Evolutionary conservation across 345 rosid genomes (phyloP).

Genomic region (Salix viminalis): DNA sequence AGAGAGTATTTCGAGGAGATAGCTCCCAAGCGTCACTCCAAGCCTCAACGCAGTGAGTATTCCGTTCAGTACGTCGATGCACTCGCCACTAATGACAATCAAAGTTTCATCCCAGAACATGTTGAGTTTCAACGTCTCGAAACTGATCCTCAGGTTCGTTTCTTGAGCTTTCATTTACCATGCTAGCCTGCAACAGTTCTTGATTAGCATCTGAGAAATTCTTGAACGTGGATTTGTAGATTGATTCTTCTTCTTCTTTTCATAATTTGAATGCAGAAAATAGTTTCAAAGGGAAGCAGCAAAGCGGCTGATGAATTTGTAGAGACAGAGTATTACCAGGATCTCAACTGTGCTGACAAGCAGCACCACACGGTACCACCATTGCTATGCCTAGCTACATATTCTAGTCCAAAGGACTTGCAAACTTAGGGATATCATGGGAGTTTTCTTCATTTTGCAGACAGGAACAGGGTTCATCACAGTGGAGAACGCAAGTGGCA

Average conservation of each 20-base stretch:
- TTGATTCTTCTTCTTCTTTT: background rate
- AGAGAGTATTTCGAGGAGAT: conserved; percentile 42
- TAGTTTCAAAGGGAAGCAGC: conserved; percentile 25
- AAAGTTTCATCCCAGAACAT: conserved; percentile 33
- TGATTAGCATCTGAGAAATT: too few relatives aligned
- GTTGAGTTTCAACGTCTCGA: conserved; percentile 44
- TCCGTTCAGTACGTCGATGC: conserved; percentile 43
- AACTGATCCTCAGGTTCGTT: conserved; percentile 34
- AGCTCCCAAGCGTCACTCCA: conserved; percentile 54
- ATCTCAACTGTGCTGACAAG: conserved; percentile 54
- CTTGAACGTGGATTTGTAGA: background rate
- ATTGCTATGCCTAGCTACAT: too few relatives aligned
- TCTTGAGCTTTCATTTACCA: too few relatives aligned
- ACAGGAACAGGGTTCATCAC: conserved; percentile 72
- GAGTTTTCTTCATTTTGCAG: conserved; percentile 25
- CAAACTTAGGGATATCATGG: background rate
- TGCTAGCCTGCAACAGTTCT: too few relatives aligned
- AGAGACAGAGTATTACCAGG: conserved; percentile 62
- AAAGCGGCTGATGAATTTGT: conserved; percentile 46
- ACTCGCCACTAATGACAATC: background rate
- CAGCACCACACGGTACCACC: conserved; percentile 53
- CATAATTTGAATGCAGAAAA: conserved; percentile 26
- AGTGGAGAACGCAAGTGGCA: conserved; percentile 28
- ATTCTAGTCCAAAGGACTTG: too few relatives aligned
- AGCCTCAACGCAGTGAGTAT: conserved; percentile 64